Base-by-base conservation (phyloP, 2,329 filamentous ascomycete genomes). In the Exserohilum turcica region DNA sequence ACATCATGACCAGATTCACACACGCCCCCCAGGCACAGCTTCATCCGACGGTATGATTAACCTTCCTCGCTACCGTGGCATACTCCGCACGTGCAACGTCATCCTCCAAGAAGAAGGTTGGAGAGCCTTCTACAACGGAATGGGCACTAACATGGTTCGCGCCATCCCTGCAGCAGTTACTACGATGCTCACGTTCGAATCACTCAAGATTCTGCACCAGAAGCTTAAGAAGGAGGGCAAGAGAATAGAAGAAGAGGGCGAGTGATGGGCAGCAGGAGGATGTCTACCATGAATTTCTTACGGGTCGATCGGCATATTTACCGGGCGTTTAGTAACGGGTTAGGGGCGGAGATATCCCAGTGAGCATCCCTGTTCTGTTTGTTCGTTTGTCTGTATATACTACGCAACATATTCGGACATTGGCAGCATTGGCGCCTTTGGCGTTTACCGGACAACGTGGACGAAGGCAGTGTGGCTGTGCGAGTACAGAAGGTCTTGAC, bases 181-280 rank as follows among this genome's bases (percentile, higher is more conserved):
- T 21, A 99, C 94, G 3, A 95, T 99, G 88, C 82, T 97, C 71
- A 97, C 93, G 10, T 99, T 96, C 71, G 94, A 99, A 77, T 94
- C 88, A 61, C 73, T 88, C 61, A 82, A 82, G 54, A 71, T 77
- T 13, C 78, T 86, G 48, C 78, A 79, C 44, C 77, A 71, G 38
- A 71, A 75, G 48, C 61, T 85, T 49, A 84, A 86, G 65, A 76
- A 79, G 52, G 82, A 85, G 66, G 83, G 81, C 10, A 56, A 64
- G 35, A 60, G 64, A 29, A 61, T 72, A 56, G 52, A 56, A 48
- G 51, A 58, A 48, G 43, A 62, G n/a, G 53, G 45, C 7, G 52
- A 45, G 48, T 52, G 43, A 45, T 28, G 15, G n/a, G 18, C 2
- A 37, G 36, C 24, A 45, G 42, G 29, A 36, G 6, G 31, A 3